Evolutionary conservation across 2,329 filamentous ascomycete species (phyloP).

Genomic region (Lasiodiplodia sp.): DNA sequence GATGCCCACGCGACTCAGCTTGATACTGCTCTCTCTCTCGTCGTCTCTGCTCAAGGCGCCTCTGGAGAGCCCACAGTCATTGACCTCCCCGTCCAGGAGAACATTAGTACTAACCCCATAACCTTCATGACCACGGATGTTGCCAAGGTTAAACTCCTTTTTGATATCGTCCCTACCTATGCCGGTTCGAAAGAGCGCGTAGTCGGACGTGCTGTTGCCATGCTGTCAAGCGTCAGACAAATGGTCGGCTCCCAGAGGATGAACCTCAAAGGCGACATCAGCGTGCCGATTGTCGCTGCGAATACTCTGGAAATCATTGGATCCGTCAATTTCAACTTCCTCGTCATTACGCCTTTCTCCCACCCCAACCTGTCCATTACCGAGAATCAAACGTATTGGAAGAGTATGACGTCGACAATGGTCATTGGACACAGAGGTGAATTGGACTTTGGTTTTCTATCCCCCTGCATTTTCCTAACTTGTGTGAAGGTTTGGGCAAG

Average conservation of each 20-base stretch:
- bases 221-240: slow-evolving; percentile 85
- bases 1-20: slow-evolving; percentile 92
- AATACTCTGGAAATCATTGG: slow-evolving; percentile 89
- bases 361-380: slow-evolving; percentile 95
- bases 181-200: slow-evolving; percentile 81
- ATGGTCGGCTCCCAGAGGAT: slow-evolving; percentile 85
- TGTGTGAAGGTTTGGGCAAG: slow-evolving; percentile 80
- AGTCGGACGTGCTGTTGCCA: slow-evolving; percentile 85
- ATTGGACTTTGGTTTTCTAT: slow-evolving; percentile 29
- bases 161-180: slow-evolving; percentile 96
- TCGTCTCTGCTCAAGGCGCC: slow-evolving; percentile 85
- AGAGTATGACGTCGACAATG: slow-evolving; percentile 88
- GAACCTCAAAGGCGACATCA: slow-evolving; percentile 89
- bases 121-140: slow-evolving; percentile 83
- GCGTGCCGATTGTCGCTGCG: slow-evolving; percentile 86
- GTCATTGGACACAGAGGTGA: slow-evolving; percentile 70
- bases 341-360: slow-evolving; percentile 91
- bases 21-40: slow-evolving; percentile 90
- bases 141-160: slow-evolving; percentile 84
- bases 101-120: slow-evolving; percentile 91
- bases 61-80: slow-evolving; percentile 87
- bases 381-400: slow-evolving; percentile 94
- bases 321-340: slow-evolving; percentile 94
- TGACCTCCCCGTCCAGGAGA: slow-evolving; percentile 92
- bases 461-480: slow-evolving; percentile 35